These are phyloP conservation scores for Saturnispora diversa DNA, from an alignment of 805 yeast genomes.

Conservation along the genomic window DNA sequence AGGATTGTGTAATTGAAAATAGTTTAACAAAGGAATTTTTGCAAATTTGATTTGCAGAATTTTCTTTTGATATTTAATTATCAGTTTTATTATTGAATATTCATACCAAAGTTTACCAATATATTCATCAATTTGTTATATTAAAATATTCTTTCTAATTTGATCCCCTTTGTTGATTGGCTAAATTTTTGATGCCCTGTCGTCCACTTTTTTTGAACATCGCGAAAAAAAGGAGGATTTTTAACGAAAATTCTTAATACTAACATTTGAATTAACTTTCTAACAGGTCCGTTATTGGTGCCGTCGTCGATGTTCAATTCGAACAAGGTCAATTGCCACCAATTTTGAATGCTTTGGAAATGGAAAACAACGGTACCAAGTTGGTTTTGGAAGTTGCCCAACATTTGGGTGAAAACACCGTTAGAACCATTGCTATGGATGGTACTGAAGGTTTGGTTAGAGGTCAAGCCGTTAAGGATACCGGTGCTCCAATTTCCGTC, in stretches of 20 bases:
- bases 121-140: too few relatives aligned
- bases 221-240: too few relatives aligned
- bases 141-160: too few relatives aligned
- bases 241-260: constrained; percentile 12
- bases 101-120: too few relatives aligned
- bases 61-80: too few relatives aligned
- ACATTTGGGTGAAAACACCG: constrained; percentile 99
- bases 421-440: constrained; percentile 99
- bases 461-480: constrained; percentile 86
- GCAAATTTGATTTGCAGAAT: too few relatives aligned
- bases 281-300: constrained; percentile 92
- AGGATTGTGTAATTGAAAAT: too few relatives aligned
- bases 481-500: constrained; percentile 97
- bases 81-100: too few relatives aligned
- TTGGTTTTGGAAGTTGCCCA: constrained; percentile 97
- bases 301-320: constrained; percentile 98
- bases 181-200: not conserved
- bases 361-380: constrained; percentile 59
- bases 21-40: too few relatives aligned
- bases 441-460: constrained; percentile 99
- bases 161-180: too few relatives aligned
- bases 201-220: too few relatives aligned
- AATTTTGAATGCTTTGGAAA: constrained; percentile 91
- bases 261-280: constrained; percentile 15
- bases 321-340: constrained; percentile 97